phyloP scores from a whole-genome alignment of 2,329 filamentous ascomycete species.

The Paraphaeosphaeria sporulosa region DNA sequence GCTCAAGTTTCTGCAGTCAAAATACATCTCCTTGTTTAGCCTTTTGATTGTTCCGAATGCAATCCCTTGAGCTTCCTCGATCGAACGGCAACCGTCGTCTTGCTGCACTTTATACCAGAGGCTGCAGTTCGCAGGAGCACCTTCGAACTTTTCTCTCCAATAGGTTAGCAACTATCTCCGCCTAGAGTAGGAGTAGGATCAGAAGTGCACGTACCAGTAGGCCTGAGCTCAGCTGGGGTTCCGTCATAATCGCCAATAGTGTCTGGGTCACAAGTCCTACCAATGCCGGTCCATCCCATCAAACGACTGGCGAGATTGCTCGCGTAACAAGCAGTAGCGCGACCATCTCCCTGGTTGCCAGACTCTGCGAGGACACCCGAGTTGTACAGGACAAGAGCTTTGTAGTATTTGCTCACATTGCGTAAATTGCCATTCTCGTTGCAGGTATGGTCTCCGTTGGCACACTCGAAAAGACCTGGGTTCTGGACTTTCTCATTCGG shows the following conservation, averaged over 20 bases:
- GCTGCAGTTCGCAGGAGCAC: conserved; percentile 33
- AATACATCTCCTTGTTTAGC: conserved; percentile 41
- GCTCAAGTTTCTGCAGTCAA: conserved; percentile 41
- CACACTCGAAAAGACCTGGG: too few relatives aligned
- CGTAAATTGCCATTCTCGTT: too few relatives aligned
- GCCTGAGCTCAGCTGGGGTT: neutral
- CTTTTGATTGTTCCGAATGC: conserved; percentile 32
- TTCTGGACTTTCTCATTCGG: too few relatives aligned
- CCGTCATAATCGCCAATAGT: neutral
- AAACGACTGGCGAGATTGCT: conserved; percentile 61
- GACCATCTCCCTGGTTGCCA: too few relatives aligned
- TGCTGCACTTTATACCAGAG: conserved; percentile 39
- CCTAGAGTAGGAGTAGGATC: neutral
- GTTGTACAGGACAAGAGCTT: too few relatives aligned
- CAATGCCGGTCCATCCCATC: conserved; percentile 47
- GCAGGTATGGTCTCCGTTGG: too few relatives aligned
- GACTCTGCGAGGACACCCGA: too few relatives aligned
- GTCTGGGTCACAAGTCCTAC: conserved; percentile 1
- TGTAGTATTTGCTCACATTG: too few relatives aligned
- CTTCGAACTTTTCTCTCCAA: conserved; percentile 16
- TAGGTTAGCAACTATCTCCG: conserved; percentile 8
- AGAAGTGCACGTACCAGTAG: neutral
- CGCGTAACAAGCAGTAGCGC: conserved; percentile 54
- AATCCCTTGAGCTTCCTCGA: conserved; percentile 25
- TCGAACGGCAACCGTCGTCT: conserved; percentile 40